These are phyloP conservation scores for Ceratocystiopsis brevicomis DNA, from an alignment of 2,329 filamentous ascomycete genomes.

Conservation along the genomic window DNA sequence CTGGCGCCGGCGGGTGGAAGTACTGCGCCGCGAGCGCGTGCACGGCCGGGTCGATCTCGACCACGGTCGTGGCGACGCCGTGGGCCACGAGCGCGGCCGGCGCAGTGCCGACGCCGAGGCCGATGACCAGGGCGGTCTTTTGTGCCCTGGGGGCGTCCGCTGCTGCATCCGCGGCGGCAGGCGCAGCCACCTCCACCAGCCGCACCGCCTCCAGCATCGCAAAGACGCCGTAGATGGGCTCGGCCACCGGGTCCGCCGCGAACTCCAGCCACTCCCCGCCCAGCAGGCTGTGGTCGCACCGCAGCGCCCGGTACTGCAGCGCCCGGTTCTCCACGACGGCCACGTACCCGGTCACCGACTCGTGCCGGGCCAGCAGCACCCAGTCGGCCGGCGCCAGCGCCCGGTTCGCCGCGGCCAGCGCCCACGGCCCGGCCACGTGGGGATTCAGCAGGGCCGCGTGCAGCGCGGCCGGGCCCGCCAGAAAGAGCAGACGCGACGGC, in stretches of 20 bases:
- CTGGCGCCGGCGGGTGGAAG: conserved; percentile 48
- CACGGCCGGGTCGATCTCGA: conserved; percentile 86
- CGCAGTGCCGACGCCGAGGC: conserved; percentile 80
- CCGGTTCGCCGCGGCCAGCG: conserved; percentile 43
- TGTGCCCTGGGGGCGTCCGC: background rate
- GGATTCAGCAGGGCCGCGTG: conserved; percentile 56
- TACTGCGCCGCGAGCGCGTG: conserved; percentile 67
- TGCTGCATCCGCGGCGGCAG: conserved; percentile 22
- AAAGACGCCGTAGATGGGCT: conserved; percentile 93
- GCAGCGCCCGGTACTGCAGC: conserved; percentile 58
- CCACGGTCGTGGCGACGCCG: conserved; percentile 78
- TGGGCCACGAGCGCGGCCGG: conserved; percentile 73
- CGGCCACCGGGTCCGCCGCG: conserved; percentile 38
- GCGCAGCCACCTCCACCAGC: conserved; percentile 39
- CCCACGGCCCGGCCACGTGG: conserved; percentile 39
- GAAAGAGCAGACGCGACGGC: conserved; percentile 48
- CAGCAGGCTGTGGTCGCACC: conserved; percentile 85
- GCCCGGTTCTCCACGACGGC: conserved; percentile 66
- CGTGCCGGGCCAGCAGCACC: conserved; percentile 59
- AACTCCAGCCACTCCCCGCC: conserved; percentile 71
- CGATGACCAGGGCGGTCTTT: conserved; percentile 17
- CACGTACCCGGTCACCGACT: conserved; percentile 81
- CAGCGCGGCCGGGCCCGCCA: conserved; percentile 52
- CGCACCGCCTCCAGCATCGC: conserved; percentile 85
- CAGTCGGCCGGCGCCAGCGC: conserved; percentile 48